Percentiles rank a stretch among this genome's conserved stretches.
phyloP scores from a whole-genome alignment of 176 grass and related monocot genomes.

The Zizania latifolia region DNA sequence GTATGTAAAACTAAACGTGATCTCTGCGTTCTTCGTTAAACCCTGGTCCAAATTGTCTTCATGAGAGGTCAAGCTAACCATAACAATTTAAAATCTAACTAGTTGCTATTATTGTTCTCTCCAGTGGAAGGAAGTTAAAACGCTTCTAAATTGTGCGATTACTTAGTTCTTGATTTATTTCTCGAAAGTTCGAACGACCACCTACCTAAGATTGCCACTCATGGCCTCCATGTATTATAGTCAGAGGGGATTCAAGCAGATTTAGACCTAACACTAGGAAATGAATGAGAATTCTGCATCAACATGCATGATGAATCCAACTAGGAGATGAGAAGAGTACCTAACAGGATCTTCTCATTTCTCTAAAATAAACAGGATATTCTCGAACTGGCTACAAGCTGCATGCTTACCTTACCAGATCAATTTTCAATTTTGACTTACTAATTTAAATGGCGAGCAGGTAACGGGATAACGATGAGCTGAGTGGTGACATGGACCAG shows the following conservation, averaged over 20 bases:
- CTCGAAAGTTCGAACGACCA: neutral
- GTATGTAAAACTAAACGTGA: neutral
- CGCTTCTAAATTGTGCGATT: neutral
- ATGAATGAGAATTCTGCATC: neutral
- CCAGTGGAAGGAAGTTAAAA: neutral
- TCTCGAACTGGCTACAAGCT: neutral
- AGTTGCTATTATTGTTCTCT: neutral
- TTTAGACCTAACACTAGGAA: neutral
- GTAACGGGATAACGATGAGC: constrained; percentile 13
- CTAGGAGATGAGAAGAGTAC: neutral
- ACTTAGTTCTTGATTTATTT: neutral
- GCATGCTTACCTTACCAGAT: neutral
- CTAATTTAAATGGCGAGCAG: neutral
- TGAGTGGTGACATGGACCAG: neutral
- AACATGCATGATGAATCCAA: neutral
- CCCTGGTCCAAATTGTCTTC: neutral
- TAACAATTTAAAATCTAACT: neutral
- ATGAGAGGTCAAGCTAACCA: neutral
- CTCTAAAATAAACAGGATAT: neutral
- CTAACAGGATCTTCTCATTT: neutral
- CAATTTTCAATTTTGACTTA: neutral
- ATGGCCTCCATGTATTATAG: neutral
- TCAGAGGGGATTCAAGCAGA: neutral
- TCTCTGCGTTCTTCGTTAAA: neutral
- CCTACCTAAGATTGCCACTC: neutral